Conservation (phyloP, 1,284 basidiomycete genomes). For the Anthracocystis panici-leucophaei region DNA sequence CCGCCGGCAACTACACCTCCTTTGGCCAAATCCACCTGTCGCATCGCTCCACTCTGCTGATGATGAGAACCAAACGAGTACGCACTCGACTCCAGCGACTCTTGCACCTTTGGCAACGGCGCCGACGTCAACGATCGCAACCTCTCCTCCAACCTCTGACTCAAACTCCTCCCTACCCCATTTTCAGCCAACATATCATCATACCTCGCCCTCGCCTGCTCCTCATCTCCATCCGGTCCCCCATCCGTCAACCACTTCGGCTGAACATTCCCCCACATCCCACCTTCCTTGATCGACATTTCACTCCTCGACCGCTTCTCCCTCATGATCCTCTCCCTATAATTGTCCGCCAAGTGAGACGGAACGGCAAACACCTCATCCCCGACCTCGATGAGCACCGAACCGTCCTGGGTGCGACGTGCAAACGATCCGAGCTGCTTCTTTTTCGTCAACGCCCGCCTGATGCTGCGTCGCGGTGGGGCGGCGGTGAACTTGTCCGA, state of each 20-base stretch:
- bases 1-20: not conserved
- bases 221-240: slow-evolving; percentile 35
- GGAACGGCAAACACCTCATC: slow-evolving; percentile 60
- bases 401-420: slow-evolving; percentile 34
- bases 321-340: slow-evolving; percentile 34
- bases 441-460: slow-evolving; percentile 43
- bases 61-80: slow-evolving; percentile 26
- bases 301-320: slow-evolving; percentile 13
- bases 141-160: slow-evolving; percentile 39
- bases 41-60: slow-evolving; percentile 16
- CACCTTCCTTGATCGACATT: slow-evolving; percentile 5
- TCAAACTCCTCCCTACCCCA: slow-evolving; percentile 26
- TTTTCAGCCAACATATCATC: slow-evolving; percentile 17
- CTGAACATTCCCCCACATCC: slow-evolving; percentile 20
- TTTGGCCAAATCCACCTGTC: slow-evolving; percentile 27
- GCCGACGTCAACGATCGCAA: slow-evolving; percentile 17
- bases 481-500: slow-evolving; percentile 26
- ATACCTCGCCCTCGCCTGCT: slow-evolving; percentile 19
- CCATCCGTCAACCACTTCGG: slow-evolving; percentile 29
- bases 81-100: not conserved
- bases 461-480: slow-evolving; percentile 3
- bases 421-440: slow-evolving; percentile 51
- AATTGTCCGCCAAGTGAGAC: slow-evolving; percentile 46
- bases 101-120: not conserved
- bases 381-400: slow-evolving; percentile 56